Evolutionary conservation across 805 yeast species (phyloP).

Genomic region (Barnettozyma wickerhamii): DNA sequence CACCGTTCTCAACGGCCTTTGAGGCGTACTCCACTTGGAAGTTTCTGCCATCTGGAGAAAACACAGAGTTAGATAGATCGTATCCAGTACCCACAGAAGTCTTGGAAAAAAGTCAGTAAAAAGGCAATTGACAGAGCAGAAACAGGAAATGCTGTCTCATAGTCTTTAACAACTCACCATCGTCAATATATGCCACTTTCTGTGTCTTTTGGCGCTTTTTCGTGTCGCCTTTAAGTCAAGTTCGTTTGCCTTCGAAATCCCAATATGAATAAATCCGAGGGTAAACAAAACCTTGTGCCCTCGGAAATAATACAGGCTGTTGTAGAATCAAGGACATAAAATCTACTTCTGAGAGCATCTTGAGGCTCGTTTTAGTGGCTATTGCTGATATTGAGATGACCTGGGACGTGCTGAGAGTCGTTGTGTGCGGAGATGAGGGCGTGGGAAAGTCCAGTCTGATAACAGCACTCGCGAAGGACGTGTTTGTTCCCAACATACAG

Average conservation of each 20-base stretch:
- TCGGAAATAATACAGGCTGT: not conserved
- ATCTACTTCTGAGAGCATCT: too few relatives aligned
- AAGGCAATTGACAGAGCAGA: not conserved
- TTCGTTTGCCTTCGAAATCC: slow-evolving; percentile 2
- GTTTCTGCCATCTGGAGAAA: slow-evolving; percentile 82
- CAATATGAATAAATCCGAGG: not conserved
- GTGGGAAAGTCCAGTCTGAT: slow-evolving; percentile 83
- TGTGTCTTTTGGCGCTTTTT: not conserved
- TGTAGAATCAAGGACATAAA: too few relatives aligned
- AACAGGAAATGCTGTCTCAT: too few relatives aligned
- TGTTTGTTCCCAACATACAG: slow-evolving; percentile 71
- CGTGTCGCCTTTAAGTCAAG: not conserved
- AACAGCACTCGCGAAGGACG: slow-evolving; percentile 76
- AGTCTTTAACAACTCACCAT: slow-evolving; percentile 5
- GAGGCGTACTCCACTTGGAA: slow-evolving; percentile 98
- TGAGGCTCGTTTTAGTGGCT: too few relatives aligned
- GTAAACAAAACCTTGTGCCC: not conserved
- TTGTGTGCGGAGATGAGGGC: slow-evolving; percentile 89
- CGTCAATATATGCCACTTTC: not conserved
- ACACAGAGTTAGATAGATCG: slow-evolving; percentile 95
- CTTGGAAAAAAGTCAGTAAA: slow-evolving; percentile 24
- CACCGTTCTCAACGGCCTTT: slow-evolving; percentile 97
- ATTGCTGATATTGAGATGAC: slow-evolving; percentile 28
- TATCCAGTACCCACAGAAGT: slow-evolving; percentile 99
- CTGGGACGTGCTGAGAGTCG: slow-evolving; percentile 64